Evolutionary conservation across 352 stramenopile species (phyloP), one percentile per base, ranked within the genome.

Genomic region (Globisporangium acanthophoron): DNA sequence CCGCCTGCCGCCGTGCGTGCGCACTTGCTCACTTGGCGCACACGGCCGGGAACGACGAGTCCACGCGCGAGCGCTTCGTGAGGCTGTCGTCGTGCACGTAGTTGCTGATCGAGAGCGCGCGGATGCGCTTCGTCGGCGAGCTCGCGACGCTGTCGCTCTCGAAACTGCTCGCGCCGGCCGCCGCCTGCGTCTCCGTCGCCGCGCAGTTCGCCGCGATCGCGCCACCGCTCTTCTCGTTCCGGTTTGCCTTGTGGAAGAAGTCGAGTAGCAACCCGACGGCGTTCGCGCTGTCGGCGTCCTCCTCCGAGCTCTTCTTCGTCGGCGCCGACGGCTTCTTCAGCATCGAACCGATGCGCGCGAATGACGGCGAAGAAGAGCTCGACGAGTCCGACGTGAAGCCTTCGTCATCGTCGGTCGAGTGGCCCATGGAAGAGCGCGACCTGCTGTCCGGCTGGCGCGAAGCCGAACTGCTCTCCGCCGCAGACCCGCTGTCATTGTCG

Each of bases 231-330:
- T 69, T 65, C 52, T 87, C 76, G 52, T 83, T 84, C 12, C 78
- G 74, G 65, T 84, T 89, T 37, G 81, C 81, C 62, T 87, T 92
- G 70, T 92, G 88, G 57, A 89, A 89, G 51, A 92, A 92, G 58
- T 89, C 81, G 13, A 92, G 60, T 20, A 92, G 55, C 50, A 92
- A 54, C 0, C 81, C 81, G 15, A 92, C 81, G 9, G 81, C 81
- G 45, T 75, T 87, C 16, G 75, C 81, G 37, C 88, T 80, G 31
- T 88, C 78, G 9, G 73, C 69, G 13, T 76, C 74, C 7, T 73
- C 61, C 7, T 59, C 64, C 64, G n/a, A 13, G n/a, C 0, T 27
- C 43, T 50, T 39, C 18, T 1, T 13, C 27, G 18, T 35, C n/a
- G 20, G 13, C 13, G 31, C 12, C 5, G 46, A 49, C 40, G 41